Base-by-base conservation (phyloP, 257 asterid genomes). In the Solanum piurae region DNA sequence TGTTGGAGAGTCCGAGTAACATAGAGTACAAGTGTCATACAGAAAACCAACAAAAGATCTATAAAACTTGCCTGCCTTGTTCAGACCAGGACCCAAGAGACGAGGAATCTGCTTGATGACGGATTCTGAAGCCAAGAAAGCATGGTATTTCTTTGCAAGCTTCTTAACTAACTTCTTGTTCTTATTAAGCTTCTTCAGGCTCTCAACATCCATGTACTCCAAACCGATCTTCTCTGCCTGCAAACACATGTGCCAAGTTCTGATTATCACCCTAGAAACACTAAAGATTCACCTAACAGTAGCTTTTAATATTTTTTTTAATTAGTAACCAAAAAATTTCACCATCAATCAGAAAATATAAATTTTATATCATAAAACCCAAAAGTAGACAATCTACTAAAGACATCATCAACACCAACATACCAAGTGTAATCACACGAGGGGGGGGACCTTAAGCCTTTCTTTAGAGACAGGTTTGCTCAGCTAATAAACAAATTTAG, bases 131-230 rank as follows among this genome's bases (percentile, higher is more conserved):
- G 85, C 85, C 85, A 49, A 82, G 85, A 82, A 82, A 82, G 85
- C 89, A 58, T 88, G 89, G 72, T 88, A 88, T 31, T 88, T 88
- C 68, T 88, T 88, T 12, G 89, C 89, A 83, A 88, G 89, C n/a
- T 88, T 88, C 87, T 88, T 88, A 33, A 88, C 89, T 16, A 88
- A 74, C 82, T 88, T 88, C 86, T 88, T 88, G 85, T 88, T 88
- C 82, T 88, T 88, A 9, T 88, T 88, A 27, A 88, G 60, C 87
- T 88, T 88, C 87, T 88, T 88, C 6, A 88, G 85, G 34, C 87
- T 77, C 72, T 88, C 89, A 11, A 88, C 87, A 58, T 88, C 89
- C 89, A 88, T 88, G 86, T 75, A 88, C 37, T 88, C 89, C 87
- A 88, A 74, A 14, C 89, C 87, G 7, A 88, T 73, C 71, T 88